A percentile compares a stretch with the other conserved stretches of the same genome.
Evolutionary conservation across 2,329 filamentous ascomycete species (phyloP).

Genomic region (Penicillium sp.): DNA sequence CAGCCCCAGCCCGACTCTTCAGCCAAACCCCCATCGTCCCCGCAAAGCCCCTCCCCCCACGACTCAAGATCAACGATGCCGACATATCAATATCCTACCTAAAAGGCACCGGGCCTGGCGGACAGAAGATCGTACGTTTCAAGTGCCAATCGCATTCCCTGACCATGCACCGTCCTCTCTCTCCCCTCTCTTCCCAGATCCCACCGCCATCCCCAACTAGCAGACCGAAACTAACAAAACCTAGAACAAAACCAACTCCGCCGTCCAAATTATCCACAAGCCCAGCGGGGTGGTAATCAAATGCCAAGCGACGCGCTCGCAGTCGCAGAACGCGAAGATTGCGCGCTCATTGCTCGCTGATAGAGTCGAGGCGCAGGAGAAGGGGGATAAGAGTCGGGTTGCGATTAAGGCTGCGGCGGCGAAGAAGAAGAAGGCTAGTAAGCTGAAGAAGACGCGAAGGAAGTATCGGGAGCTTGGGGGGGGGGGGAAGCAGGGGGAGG

Average conservation of each 20-base stretch:
- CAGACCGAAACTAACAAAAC: not conserved
- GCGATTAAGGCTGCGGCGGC: constrained; percentile 82
- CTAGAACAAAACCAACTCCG: constrained; percentile 91
- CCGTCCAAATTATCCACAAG: constrained; percentile 86
- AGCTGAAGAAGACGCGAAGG: constrained; percentile 45
- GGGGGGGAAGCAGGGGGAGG: constrained; percentile 22
- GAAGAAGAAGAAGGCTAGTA: constrained; percentile 56
- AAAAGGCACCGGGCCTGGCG: constrained; percentile 87
- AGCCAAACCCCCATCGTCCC: constrained; percentile 22
- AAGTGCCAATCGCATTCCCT: not conserved
- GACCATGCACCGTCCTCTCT: not conserved
- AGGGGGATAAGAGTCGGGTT: constrained; percentile 73
- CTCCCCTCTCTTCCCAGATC: not conserved
- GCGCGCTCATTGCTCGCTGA: constrained; percentile 76
- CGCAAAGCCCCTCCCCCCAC: constrained; percentile 69
- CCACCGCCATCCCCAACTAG: not conserved
- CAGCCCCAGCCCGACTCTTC: constrained; percentile 19
- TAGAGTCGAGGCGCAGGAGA: constrained; percentile 70
- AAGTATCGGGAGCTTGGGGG: constrained; percentile 45
- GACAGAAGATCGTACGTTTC: constrained; percentile 79
- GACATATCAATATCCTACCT: constrained; percentile 85
- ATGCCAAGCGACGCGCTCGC: constrained; percentile 84
- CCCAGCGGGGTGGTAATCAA: constrained; percentile 93
- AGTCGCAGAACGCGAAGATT: constrained; percentile 81
- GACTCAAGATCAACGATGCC: constrained; percentile 70